Base-by-base conservation (phyloP, 106 monocot species). In the Allium cepa region DNA sequence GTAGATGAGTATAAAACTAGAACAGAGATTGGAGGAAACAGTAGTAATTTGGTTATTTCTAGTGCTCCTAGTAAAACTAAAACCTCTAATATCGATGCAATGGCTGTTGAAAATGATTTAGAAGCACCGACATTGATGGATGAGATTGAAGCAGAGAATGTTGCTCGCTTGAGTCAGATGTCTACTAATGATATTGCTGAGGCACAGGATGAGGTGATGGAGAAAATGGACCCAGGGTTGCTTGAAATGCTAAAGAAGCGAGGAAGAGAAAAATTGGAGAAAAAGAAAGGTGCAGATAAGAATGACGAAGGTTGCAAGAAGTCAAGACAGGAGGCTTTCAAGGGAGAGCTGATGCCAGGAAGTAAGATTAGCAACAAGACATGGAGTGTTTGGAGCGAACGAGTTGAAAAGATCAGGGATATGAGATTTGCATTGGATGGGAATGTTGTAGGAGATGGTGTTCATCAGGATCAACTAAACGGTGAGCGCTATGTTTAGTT, bases 361-460 rank as follows among this genome's bases (percentile, higher is more conserved):
- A 73, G 73, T 62, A 73, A 72, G 60, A 16, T 8, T 52, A 70
- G 67, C 52, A 79, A 77, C 59, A 73, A 49, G 48, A 55, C 66
- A 17, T 99, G 97, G 97, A 87, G 85, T 67, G 67, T 56, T 57
- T 99, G 97, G 97, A 83, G 87, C 67, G 79, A 99, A 64, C 84
- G 83, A 76, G 97, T 99, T 45, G 92, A 99, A 87, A 87, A 79
- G 59, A 81, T 76, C 22, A 92, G 92, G 75, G 62, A 56, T 0
- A 71, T 85, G 59, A 84, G 97, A 64, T 99, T 99, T 83, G 70
- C 82, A 11, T 77, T 99, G 63, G 84, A 99, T 69, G 97, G 97
- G 12, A 71, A 87, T 65, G 72, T 85, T 58, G 26, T 99, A 27
- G 77, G 69, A 9, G 75, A 56, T 64, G 76, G 74, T 73, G 69